Percentiles rank a stretch among this genome's conserved stretches.
Conservation (phyloP, 192 early-diverging fungal genomes). For the Cladochytrium replicatum region DNA sequence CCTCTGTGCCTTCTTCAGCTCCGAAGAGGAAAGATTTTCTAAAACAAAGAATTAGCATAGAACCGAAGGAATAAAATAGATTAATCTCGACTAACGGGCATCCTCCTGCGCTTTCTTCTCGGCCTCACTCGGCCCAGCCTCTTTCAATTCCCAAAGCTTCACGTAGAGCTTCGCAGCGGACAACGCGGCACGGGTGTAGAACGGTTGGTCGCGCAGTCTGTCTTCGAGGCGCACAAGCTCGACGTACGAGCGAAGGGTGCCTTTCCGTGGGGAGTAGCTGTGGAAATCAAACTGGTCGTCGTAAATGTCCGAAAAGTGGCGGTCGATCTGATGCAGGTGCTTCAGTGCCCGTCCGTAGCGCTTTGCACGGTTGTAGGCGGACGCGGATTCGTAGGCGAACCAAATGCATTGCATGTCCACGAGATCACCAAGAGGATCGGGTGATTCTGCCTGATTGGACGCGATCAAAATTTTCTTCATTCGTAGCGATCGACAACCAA, state of each 20-base stretch:
- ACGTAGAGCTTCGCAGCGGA: constrained; percentile 59
- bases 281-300: constrained; percentile 98
- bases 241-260: constrained; percentile 76
- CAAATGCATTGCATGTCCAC: constrained; percentile 87
- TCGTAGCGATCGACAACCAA: too few species aligned
- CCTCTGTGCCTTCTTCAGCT: constrained; percentile 65
- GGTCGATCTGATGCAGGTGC: constrained; percentile 70
- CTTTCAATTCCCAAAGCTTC: constrained; percentile 40
- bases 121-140: constrained; percentile 42
- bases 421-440: constrained; percentile 68
- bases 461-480: too few species aligned
- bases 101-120: constrained; percentile 30
- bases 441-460: too few species aligned
- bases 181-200: constrained; percentile 63
- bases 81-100: too few species aligned
- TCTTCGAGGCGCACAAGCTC: constrained; percentile 74
- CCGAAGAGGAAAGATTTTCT: constrained; percentile 57
- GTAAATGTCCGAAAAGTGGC: constrained; percentile 70
- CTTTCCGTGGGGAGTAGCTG: constrained; percentile 81
- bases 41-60: constrained; percentile 1
- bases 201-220: constrained; percentile 55
- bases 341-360: constrained; percentile 77
- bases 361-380: constrained; percentile 55
- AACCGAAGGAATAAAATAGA: too few species aligned
- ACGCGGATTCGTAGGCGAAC: constrained; percentile 73